These are phyloP conservation scores for Stagonosporopsis chrysanthemi DNA, from an alignment of 2,329 filamentous ascomycete species.

Conservation along the genomic window DNA sequence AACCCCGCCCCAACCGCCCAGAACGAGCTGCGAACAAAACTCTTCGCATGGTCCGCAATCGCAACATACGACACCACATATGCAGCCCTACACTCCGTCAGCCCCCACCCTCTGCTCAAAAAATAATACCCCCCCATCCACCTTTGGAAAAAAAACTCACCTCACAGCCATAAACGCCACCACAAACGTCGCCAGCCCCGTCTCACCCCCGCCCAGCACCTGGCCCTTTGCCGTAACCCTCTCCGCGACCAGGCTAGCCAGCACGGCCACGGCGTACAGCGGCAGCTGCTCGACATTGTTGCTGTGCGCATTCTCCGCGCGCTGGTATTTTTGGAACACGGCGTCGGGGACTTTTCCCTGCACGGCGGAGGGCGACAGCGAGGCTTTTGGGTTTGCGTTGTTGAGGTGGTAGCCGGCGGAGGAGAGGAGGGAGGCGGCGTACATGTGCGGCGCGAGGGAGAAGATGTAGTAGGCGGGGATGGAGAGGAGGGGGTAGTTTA, in stretches of 20 bases:
- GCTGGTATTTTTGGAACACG: slow-evolving; percentile 37
- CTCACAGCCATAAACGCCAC: slow-evolving; percentile 29
- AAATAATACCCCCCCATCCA: too few species aligned
- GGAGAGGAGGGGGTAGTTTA: slow-evolving; percentile 38
- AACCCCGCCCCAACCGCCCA: slow-evolving; percentile 26
- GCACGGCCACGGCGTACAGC: slow-evolving; percentile 32
- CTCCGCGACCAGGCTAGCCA: slow-evolving; percentile 36
- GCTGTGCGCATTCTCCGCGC: slow-evolving; percentile 35
- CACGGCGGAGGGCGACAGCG: slow-evolving; percentile 27
- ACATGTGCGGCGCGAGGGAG: slow-evolving; percentile 31
- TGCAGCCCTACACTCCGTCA: slow-evolving; percentile 12
- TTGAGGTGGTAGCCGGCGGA: slow-evolving; percentile 32
- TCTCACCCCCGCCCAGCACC: not conserved
- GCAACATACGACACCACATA: slow-evolving; percentile 32
- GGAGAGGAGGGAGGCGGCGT: slow-evolving; percentile 25
- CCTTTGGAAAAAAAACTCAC: not conserved
- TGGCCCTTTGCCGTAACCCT: slow-evolving; percentile 26
- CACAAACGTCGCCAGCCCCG: slow-evolving; percentile 31
- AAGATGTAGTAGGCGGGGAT: slow-evolving; percentile 41
- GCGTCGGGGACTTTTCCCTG: slow-evolving; percentile 38
- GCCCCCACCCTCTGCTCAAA: not conserved
- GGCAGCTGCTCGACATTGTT: slow-evolving; percentile 39
- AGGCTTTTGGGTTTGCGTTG: slow-evolving; percentile 38
- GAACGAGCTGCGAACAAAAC: slow-evolving; percentile 29
- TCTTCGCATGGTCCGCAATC: slow-evolving; percentile 30